Percentiles rank a stretch among this genome's conserved stretches.
Evolutionary conservation across 192 early-diverging fungal species (phyloP).

Genomic region (Linnemannia zychae): DNA sequence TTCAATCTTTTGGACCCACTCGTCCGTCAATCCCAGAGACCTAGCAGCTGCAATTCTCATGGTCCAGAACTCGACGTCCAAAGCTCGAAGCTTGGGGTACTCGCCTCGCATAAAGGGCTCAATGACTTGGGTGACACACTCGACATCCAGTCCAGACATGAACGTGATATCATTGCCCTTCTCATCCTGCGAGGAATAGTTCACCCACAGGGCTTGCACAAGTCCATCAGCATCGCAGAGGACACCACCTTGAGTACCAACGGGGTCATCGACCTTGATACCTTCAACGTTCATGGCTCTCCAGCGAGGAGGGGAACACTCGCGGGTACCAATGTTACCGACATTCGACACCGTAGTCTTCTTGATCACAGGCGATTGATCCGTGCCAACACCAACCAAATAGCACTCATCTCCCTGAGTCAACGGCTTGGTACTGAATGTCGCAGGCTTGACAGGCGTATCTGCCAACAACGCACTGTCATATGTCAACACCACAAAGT

Average conservation of each 20-base stretch:
- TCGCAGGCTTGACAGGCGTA: conserved; percentile 76
- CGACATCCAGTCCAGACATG: conserved; percentile 69
- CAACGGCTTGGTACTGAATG: conserved; percentile 69
- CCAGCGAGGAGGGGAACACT: conserved; percentile 79
- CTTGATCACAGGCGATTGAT: conserved; percentile 69
- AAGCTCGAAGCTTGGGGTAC: conserved; percentile 65
- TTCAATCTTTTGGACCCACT: conserved; percentile 72
- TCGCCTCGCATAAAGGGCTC: conserved; percentile 63
- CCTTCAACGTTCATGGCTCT: conserved; percentile 69
- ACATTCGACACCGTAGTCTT: conserved; percentile 73
- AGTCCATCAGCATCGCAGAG: conserved; percentile 69
- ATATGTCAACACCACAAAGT: conserved; percentile 88
- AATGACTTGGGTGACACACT: conserved; percentile 63
- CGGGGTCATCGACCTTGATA: conserved; percentile 77
- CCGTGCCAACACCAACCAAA: conserved; percentile 68
- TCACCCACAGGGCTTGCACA: conserved; percentile 76
- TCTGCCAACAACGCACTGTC: conserved; percentile 80
- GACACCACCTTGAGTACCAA: conserved; percentile 76
- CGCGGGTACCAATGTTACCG: conserved; percentile 75
- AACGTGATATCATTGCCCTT: conserved; percentile 74
- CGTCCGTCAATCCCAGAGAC: conserved; percentile 69
- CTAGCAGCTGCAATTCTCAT: conserved; percentile 72
- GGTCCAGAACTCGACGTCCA: conserved; percentile 75
- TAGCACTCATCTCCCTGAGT: conserved; percentile 74
- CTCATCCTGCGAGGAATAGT: conserved; percentile 79